phyloP scores from a whole-genome alignment of 306 rosid genomes.

The Lathyrus aphaca region DNA sequence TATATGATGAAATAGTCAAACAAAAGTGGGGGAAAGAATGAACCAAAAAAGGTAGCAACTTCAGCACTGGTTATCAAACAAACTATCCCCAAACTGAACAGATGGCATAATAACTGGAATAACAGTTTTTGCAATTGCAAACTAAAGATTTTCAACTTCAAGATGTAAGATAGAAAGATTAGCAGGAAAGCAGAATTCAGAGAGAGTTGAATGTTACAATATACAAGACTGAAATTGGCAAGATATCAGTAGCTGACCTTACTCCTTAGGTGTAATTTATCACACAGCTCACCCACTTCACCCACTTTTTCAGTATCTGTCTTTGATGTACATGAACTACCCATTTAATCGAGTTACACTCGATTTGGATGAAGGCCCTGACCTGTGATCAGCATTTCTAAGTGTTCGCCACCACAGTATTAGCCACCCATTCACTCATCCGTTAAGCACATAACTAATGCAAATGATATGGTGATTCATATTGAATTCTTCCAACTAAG shows the following conservation, averaged over 20 bases:
- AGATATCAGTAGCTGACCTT: background rate
- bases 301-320: conserved; percentile 7
- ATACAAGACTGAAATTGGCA: conserved; percentile 17
- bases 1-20: conserved; percentile 12
- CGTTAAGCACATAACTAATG: conserved; percentile 19
- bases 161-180: conserved; percentile 11
- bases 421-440: conserved; percentile 23
- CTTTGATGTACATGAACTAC: background rate
- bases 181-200: background rate
- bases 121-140: conserved; percentile 18
- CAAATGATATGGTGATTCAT: conserved; percentile 21
- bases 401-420: conserved; percentile 9
- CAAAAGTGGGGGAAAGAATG: conserved; percentile 11
- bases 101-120: conserved; percentile 28
- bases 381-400: conserved; percentile 16
- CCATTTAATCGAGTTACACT: conserved; percentile 23
- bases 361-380: conserved; percentile 15
- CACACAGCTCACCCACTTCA: conserved; percentile 12
- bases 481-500: background rate
- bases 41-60: conserved; percentile 20
- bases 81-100: conserved; percentile 23
- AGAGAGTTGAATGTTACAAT: background rate
- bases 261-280: conserved; percentile 7
- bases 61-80: conserved; percentile 6
- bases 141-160: conserved; percentile 25